Conservation (phyloP, 108 stramenopile genomes). For the Conticribra weissflogii region DNA sequence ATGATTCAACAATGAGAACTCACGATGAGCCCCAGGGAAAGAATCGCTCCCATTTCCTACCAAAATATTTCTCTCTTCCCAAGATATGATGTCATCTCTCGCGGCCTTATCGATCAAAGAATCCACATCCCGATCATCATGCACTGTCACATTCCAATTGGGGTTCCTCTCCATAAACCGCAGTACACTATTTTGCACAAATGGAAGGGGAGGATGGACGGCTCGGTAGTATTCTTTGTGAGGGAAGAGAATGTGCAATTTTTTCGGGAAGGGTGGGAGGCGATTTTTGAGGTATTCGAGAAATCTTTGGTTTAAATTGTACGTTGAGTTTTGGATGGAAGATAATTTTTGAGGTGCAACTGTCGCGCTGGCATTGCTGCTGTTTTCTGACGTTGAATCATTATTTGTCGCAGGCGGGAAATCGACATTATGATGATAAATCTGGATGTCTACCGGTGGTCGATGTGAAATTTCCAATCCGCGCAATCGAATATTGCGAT, state of each 20-base stretch:
- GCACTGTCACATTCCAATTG: slow-evolving; percentile 16
- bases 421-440: not conserved
- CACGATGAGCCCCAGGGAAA: slow-evolving; percentile 12
- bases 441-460: not conserved
- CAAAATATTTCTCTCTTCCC: slow-evolving; percentile 11
- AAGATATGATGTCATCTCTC: slow-evolving; percentile 11
- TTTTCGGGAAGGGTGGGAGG: slow-evolving; percentile 1
- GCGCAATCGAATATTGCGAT: too few relatives aligned
- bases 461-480: too few relatives aligned
- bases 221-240: slow-evolving; percentile 6
- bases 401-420: not conserved
- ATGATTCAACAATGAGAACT: not conserved
- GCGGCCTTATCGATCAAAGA: slow-evolving; percentile 8
- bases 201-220: not conserved
- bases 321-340: not conserved
- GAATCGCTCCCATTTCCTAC: slow-evolving; percentile 27
- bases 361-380: not conserved
- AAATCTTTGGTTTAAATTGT: not conserved
- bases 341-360: too few relatives aligned
- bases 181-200: slow-evolving; percentile 8
- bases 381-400: not conserved
- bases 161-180: slow-evolving; percentile 20
- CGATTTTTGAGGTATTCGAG: not conserved
- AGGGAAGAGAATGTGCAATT: slow-evolving; percentile 11
- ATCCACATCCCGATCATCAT: slow-evolving; percentile 22